Conservation (phyloP, 495 filamentous ascomycete genomes). For the Daldinia loculata region DNA sequence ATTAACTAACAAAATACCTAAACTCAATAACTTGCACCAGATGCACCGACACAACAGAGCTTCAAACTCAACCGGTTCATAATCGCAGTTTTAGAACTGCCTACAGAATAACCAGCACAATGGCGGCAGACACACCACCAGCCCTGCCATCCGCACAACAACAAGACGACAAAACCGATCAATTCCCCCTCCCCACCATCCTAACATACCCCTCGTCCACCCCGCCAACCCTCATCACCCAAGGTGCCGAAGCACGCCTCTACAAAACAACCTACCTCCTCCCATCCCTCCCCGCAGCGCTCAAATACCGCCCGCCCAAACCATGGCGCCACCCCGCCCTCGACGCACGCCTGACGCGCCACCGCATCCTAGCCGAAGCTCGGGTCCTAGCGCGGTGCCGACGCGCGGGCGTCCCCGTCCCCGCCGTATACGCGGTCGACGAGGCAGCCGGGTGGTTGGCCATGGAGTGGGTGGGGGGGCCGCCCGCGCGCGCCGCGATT, state of each 20-base stretch:
- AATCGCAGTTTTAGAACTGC: neutral
- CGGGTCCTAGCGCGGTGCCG: constrained; percentile 78
- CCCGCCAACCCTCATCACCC: constrained; percentile 72
- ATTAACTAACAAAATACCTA: neutral
- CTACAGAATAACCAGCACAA: constrained; percentile 10
- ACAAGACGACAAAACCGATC: constrained; percentile 9
- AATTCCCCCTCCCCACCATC: constrained; percentile 64
- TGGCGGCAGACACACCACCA: constrained; percentile 33
- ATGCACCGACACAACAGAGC: constrained; percentile 2
- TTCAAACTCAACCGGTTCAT: neutral
- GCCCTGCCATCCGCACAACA: neutral
- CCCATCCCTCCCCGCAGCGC: constrained; percentile 72
- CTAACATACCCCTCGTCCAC: constrained; percentile 68
- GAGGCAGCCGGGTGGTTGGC: constrained; percentile 80
- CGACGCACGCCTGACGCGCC: constrained; percentile 84
- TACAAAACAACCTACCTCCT: constrained; percentile 85
- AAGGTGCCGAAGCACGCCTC: constrained; percentile 95
- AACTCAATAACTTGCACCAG: neutral
- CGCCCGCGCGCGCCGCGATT: constrained; percentile 70
- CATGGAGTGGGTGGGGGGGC: constrained; percentile 90
- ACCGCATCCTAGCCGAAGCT: constrained; percentile 86
- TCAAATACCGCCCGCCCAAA: constrained; percentile 94
- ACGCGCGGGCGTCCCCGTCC: constrained; percentile 79
- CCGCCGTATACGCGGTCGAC: constrained; percentile 78
- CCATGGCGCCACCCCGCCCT: constrained; percentile 91